Evolutionary conservation across 768 basidiomycete species (phyloP).

Genomic region (Panus rudis): DNA sequence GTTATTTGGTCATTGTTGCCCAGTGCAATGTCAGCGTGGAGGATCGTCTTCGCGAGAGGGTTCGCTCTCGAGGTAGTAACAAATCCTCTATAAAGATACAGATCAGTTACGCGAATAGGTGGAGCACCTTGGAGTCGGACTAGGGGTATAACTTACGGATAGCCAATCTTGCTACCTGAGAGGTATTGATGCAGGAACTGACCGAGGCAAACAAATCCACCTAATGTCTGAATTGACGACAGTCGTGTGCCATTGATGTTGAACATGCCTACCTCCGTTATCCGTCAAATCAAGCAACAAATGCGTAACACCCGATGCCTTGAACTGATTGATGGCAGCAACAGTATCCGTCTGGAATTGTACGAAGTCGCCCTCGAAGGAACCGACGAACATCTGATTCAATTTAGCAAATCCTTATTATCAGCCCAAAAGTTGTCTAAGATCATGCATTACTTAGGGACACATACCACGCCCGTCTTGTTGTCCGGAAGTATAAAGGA

Average conservation of each 20-base stretch:
- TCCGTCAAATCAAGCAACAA: slow-evolving; percentile 54
- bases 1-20: slow-evolving; percentile 28
- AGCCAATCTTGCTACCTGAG: slow-evolving; percentile 40
- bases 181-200: slow-evolving; percentile 54
- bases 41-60: slow-evolving; percentile 51
- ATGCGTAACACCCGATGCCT: slow-evolving; percentile 39
- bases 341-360: slow-evolving; percentile 47
- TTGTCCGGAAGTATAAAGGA: slow-evolving; percentile 49
- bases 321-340: slow-evolving; percentile 38
- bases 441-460: neutral
- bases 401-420: slow-evolving; percentile 1
- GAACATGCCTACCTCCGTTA: slow-evolving; percentile 47
- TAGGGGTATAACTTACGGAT: slow-evolving; percentile 34
- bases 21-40: slow-evolving; percentile 42
- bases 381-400: slow-evolving; percentile 51
- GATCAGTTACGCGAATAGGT: neutral
- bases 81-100: slow-evolving; percentile 39
- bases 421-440: neutral
- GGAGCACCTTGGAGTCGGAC: neutral
- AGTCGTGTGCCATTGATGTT: neutral
- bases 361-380: slow-evolving; percentile 43
- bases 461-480: slow-evolving; percentile 51
- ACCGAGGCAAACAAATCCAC: slow-evolving; percentile 57
- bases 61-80: slow-evolving; percentile 48
- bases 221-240: slow-evolving; percentile 23